Conservation (phyloP, 371 early-diverging fungal genomes). For the Rhizopus delemar region DNA sequence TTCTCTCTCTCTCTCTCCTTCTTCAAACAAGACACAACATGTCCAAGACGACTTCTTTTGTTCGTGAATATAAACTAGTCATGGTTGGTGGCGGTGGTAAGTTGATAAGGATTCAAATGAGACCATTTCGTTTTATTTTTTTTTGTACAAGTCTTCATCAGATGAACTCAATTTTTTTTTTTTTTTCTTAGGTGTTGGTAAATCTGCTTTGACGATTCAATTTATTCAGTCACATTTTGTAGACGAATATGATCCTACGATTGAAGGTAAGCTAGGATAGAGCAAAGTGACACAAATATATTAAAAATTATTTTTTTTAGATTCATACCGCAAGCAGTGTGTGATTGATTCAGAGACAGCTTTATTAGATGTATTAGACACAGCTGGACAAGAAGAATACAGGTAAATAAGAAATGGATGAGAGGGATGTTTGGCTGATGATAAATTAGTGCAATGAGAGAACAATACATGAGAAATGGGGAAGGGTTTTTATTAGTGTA, state of each 20-base stretch:
- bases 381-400: constrained; percentile 94
- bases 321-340: constrained; percentile 90
- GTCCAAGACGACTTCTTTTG: constrained; percentile 26
- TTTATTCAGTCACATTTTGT: constrained; percentile 91
- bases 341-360: constrained; percentile 83
- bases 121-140: no score
- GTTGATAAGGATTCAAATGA: no score
- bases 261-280: constrained; percentile 65
- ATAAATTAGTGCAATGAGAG: not conserved
- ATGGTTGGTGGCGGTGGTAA: constrained; percentile 89
- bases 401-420: constrained; percentile 38
- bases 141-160: no score
- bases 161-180: not conserved
- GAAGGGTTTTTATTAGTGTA: constrained; percentile 53
- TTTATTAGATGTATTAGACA: constrained; percentile 87
- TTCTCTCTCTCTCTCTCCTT: not conserved
- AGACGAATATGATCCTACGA: constrained; percentile 94
- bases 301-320: constrained; percentile 35
- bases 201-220: constrained; percentile 90
- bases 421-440: not conserved
- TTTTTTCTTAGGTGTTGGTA: constrained; percentile 62
- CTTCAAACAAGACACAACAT: not conserved
- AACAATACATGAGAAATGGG: constrained; percentile 64
- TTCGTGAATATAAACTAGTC: constrained; percentile 77
- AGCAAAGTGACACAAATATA: not conserved